A percentile compares a stretch with the other conserved stretches of the same genome.
These are phyloP conservation scores for Cladosporium sp. DNA, from an alignment of 2,329 filamentous ascomycete species.

Conservation along the genomic window DNA sequence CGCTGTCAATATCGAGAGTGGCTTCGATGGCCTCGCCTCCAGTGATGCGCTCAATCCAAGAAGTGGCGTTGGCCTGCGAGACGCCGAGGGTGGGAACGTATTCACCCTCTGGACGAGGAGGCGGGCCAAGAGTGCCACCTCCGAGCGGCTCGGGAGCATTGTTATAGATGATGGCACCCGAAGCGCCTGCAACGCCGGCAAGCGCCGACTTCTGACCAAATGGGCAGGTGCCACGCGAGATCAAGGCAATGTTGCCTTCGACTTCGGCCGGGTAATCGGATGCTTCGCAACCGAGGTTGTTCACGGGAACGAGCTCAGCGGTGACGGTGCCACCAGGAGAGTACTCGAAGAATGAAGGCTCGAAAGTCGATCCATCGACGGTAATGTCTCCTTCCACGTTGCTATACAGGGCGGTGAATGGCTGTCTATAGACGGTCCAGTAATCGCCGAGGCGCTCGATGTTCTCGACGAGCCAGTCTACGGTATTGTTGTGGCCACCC, in stretches of 20 bases:
- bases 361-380: slow-evolving; percentile 52
- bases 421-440: slow-evolving; percentile 53
- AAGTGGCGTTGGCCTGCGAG: slow-evolving; percentile 52
- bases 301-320: slow-evolving; percentile 52
- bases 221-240: slow-evolving; percentile 62
- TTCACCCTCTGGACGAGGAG: slow-evolving; percentile 44
- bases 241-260: slow-evolving; percentile 60
- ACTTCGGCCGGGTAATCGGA: slow-evolving; percentile 57
- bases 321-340: slow-evolving; percentile 57
- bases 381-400: slow-evolving; percentile 36
- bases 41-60: slow-evolving; percentile 50
- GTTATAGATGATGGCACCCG: slow-evolving; percentile 70
- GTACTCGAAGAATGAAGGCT: slow-evolving; percentile 56
- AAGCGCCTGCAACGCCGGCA: slow-evolving; percentile 63
- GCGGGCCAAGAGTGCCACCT: slow-evolving; percentile 60
- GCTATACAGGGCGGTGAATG: slow-evolving; percentile 31
- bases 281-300: slow-evolving; percentile 56
- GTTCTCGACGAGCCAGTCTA: slow-evolving; percentile 32
- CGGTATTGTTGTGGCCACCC: slow-evolving; percentile 34
- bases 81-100: slow-evolving; percentile 66
- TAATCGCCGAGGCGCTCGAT: slow-evolving; percentile 47
- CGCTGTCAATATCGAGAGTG: slow-evolving; percentile 38
- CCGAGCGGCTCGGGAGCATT: slow-evolving; percentile 49
- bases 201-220: slow-evolving; percentile 66
- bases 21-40: slow-evolving; percentile 35